Evolutionary conservation across 805 yeast genomes (phyloP), one percentile per base, ranked within the genome.

Genomic region (Ogataea thermomethanolica): DNA sequence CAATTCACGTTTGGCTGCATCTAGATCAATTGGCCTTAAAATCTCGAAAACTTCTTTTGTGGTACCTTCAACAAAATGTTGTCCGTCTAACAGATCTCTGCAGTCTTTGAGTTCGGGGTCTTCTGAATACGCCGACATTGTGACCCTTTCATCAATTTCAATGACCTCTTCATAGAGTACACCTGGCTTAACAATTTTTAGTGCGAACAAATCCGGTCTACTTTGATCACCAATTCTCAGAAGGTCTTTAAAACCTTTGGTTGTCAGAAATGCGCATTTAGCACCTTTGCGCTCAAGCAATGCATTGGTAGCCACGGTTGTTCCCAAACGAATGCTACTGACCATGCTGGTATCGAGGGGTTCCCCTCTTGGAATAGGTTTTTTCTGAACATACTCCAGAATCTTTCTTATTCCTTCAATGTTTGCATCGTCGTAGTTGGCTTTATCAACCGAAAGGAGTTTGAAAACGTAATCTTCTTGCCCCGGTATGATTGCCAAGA

Each of bases 1-100:
- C 24, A 64, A 45, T 15, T 71, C 52, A 14, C 29, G 20, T 22
- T 25, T 36, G 3, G 50, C 36, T 4, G 39, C 44, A 21, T 46
- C 57, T 15, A 44, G 42, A 31, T 68, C 61, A 22, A 67, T 41
- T 0, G 70, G 70, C 35, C 57, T 54, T n/a, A 69, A 36, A 14
- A 69, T 59, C 46, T 64, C 59, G 36, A 67, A 55, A 5, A 67
- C 66, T 33, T 69, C 72, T 33, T 62, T 57, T 5, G 71, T 69
- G 37, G 55, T 59, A 17, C 74, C 73, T 9, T 50, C 49, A 14
- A 67, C 70, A 43, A 48, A 44, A 23, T 35, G 43, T 7, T 33
- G 21, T n/a, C 55, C 59, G 35, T 62, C 60, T 8, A 51, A 30
- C 17, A 54, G 44, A 12, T 50, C 53, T 17, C 41, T 37, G 28